These are phyloP conservation scores for Talaromyces sp. DNA, from an alignment of 2,329 filamentous ascomycete genomes.

Conservation along the genomic window DNA sequence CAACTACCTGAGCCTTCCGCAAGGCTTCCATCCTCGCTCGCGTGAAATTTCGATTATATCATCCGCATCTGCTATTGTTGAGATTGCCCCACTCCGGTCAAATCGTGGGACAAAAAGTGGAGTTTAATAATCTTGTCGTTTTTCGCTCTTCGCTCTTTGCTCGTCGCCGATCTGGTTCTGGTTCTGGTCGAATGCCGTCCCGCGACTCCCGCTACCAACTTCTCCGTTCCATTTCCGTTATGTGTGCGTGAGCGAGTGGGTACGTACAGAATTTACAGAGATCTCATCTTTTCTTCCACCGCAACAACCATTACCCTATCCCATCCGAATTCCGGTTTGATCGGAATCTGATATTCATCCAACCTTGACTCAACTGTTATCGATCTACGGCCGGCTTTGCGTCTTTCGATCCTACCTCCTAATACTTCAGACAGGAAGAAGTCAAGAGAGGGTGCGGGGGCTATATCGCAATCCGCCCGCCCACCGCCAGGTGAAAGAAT, in stretches of 20 bases:
- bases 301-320: neutral
- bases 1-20: neutral
- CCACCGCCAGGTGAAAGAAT: slow-evolving; percentile 4
- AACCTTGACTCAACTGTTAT: neutral
- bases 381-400: neutral
- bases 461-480: neutral
- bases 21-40: neutral
- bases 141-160: neutral
- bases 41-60: neutral
- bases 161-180: slow-evolving; percentile 2
- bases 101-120: neutral
- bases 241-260: neutral
- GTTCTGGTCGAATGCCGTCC: slow-evolving; percentile 6
- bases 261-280: neutral
- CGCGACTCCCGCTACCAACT: neutral
- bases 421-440: neutral
- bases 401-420: neutral
- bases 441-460: neutral
- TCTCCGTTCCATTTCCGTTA: neutral
- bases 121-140: neutral
- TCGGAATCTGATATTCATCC: neutral
- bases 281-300: neutral
- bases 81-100: neutral
- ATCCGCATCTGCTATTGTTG: neutral
- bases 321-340: neutral